phyloP scores from a whole-genome alignment of 352 stramenopile genomes.

The Phytophthora rubi region DNA sequence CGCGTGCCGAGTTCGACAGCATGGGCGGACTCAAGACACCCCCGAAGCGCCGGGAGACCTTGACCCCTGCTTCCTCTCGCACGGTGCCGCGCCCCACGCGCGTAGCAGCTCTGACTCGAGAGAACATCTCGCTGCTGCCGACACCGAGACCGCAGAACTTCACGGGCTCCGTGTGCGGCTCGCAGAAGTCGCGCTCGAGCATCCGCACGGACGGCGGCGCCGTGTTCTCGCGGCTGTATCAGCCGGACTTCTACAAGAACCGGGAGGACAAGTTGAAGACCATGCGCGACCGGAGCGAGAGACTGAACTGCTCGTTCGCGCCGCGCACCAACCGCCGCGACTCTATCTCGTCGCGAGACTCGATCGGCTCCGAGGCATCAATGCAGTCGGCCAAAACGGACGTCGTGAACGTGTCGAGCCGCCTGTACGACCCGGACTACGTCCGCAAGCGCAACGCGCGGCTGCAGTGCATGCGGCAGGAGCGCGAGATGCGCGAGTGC shows the following conservation, averaged over 20 bases:
- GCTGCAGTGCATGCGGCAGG: conserved; percentile 75
- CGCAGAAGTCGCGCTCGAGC: conserved; percentile 76
- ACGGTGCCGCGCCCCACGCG: conserved; percentile 47
- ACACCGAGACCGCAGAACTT: conserved; percentile 51
- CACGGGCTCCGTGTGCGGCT: conserved; percentile 69
- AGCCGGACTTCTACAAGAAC: conserved; percentile 85
- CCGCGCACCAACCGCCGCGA: conserved; percentile 58
- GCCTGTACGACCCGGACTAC: conserved; percentile 88
- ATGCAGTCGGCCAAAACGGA: conserved; percentile 83
- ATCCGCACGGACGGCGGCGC: conserved; percentile 79
- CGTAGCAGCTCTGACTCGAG: conserved; percentile 73
- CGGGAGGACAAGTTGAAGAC: conserved; percentile 72
- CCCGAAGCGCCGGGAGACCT: conserved; percentile 27
- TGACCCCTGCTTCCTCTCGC: conserved; percentile 21
- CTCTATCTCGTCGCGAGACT: conserved; percentile 73
- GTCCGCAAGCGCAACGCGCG: conserved; percentile 78
- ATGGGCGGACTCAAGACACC: conserved; percentile 42
- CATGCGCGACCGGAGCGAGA: conserved; percentile 73
- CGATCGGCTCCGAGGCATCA: conserved; percentile 61
- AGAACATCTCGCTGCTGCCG: conserved; percentile 82
- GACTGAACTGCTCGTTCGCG: conserved; percentile 65
- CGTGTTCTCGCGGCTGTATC: conserved; percentile 85
- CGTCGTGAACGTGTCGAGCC: conserved; percentile 75
- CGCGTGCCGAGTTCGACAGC: conserved; percentile 25
- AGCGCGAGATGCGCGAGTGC: conserved; percentile 83